Evolutionary conservation across 352 stramenopile genomes (phyloP), one percentile per base, ranked within the genome.

Genomic region (Pythium periplocum): DNA sequence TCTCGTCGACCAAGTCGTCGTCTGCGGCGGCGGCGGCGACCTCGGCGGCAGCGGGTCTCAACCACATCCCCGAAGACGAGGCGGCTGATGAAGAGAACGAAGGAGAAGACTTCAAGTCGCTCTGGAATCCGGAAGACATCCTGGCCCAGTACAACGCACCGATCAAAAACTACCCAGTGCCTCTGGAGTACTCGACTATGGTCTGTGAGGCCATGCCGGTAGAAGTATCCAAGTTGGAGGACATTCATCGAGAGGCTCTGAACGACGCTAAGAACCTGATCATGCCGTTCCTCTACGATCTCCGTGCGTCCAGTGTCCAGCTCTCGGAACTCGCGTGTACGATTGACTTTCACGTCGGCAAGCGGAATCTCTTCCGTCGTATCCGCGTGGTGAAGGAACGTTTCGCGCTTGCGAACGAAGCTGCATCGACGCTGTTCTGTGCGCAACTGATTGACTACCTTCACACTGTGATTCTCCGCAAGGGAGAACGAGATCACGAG

Each of bases 351-450:
- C 56, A 61, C 6, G 51, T 83, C 30, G 79, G 76, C 42, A 86
- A 83, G 53, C 79, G 73, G 38, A 83, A 83, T n/a, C 71, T 90
- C 33, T 68, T 71, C 49, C 48, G 49, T 2, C 79, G 71, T 39
- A 51, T 88, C 40, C 51, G 33, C 6, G 59, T 62, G 10, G 62
- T 90, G n/a, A 69, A 68, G 55, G 53, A 50, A 26, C 73, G 69
- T 26, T 90, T 90, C 59, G 73, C 80, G 46, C 63, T 63, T 4
- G 77, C 80, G 0, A 90, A 90, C 56, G 64, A 86, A 45, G 71
- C 76, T 1, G 71, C 75, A 0, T 90, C 77, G 2, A 61, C 75
- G 1, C 53, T 90, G 12, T 90, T 90, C 57, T 90, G 80, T 51
- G 65, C 65, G 5, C 75, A 87, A 49, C 43, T 90, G 32, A 51